A percentile compares a stretch with the other conserved stretches of the same genome.
phyloP scores from a whole-genome alignment of 164 flowering plant genomes.

The Kingdonia uniflora region DNA sequence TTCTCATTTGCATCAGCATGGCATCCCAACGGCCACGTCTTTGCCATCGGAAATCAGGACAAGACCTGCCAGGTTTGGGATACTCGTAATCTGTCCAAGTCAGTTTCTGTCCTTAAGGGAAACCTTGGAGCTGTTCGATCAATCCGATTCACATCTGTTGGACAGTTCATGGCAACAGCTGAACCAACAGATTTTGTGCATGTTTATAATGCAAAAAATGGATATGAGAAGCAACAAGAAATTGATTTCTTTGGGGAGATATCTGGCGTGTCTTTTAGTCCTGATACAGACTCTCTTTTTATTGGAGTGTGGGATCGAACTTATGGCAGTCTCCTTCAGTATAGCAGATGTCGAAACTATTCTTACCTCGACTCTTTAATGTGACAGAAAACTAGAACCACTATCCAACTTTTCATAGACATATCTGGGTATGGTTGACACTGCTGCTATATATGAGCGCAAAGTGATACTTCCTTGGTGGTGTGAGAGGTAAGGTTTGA shows the following conservation, averaged over 20 bases:
- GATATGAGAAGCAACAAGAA: constrained; percentile 70
- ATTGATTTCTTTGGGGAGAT: constrained; percentile 96
- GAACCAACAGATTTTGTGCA: constrained; percentile 98
- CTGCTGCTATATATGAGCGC: neutral
- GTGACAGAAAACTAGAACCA: too few relatives aligned
- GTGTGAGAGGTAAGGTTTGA: too few relatives aligned
- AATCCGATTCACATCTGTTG: constrained; percentile 77
- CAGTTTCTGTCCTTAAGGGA: constrained; percentile 69
- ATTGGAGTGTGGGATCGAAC: constrained; percentile 94
- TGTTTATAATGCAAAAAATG: constrained; percentile 52
- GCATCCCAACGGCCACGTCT: constrained; percentile 77
- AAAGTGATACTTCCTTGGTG: too few relatives aligned
- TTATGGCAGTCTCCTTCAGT: constrained; percentile 85
- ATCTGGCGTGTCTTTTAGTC: constrained; percentile 86
- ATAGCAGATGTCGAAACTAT: constrained; percentile 36
- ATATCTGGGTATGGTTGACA: too few relatives aligned
- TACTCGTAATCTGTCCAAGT: constrained; percentile 49
- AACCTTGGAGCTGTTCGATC: constrained; percentile 92
- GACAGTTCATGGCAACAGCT: constrained; percentile 79
- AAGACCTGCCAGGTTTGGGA: constrained; percentile 97
- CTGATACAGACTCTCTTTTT: constrained; percentile 82
- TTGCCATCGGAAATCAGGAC: constrained; percentile 97
- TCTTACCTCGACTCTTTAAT: constrained; percentile 50
- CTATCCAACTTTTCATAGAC: too few relatives aligned
- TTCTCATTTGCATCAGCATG: constrained; percentile 96